A percentile compares a stretch with the other conserved stretches of the same genome.
phyloP scores from a whole-genome alignment of 176 grass and related monocot species.

The Carex pumila region DNA sequence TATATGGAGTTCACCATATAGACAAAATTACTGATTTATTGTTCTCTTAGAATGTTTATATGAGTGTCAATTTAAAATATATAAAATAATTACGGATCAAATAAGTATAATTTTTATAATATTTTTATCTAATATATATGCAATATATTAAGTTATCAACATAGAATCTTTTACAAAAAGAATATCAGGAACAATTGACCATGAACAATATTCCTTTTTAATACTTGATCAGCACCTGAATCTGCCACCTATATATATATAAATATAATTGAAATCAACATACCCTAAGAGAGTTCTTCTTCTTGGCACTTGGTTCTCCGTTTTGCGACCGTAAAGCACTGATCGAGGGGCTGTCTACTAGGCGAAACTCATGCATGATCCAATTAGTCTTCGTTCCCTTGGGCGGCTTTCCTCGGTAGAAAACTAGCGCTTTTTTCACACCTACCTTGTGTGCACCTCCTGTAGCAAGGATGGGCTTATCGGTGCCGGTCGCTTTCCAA shows the following conservation, averaged over 20 bases:
- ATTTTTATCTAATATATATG: background rate
- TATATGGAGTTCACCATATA: background rate
- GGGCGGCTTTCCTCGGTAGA: conserved; percentile 78
- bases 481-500: conserved; percentile 96
- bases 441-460: conserved; percentile 53
- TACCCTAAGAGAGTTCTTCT: conserved; percentile 68
- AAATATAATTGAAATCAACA: background rate
- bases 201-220: no score
- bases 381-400: conserved; percentile 54
- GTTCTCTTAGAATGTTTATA: background rate
- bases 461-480: conserved; percentile 65
- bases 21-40: background rate
- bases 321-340: background rate
- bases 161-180: no score
- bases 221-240: no score
- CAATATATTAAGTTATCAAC: background rate
- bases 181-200: no score
- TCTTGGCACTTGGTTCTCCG: conserved; percentile 13
- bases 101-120: background rate
- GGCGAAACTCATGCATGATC: conserved; percentile 57
- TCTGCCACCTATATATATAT: no score
- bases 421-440: conserved; percentile 89
- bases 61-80: background rate
- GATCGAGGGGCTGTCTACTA: background rate
- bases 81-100: background rate